A percentile compares a stretch with the other conserved stretches of the same genome.
Conservation (phyloP, 2,329 filamentous ascomycete species). For the Fusarium euwallaceae region DNA sequence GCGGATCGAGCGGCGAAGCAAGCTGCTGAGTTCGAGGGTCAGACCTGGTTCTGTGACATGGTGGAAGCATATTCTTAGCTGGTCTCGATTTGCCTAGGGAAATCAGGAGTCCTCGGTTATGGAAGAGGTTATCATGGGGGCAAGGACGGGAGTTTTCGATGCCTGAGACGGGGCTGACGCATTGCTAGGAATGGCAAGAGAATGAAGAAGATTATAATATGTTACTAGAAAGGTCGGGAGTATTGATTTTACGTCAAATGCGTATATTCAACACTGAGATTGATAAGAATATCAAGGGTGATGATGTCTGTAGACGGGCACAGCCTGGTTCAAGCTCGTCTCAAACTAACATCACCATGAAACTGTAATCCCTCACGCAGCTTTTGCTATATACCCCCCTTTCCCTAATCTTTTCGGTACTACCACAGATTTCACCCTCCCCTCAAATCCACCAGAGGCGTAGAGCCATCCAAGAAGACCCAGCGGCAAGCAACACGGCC, state of each 20-base stretch:
- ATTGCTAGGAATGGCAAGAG: neutral
- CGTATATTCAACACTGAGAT: neutral
- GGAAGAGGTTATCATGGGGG: neutral
- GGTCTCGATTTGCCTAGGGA: neutral
- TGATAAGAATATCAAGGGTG: neutral
- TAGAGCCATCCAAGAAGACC: neutral
- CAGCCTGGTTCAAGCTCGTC: too few relatives aligned
- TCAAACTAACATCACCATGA: neutral
- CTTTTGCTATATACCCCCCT: neutral
- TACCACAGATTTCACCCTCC: too few relatives aligned
- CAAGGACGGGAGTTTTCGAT: neutral
- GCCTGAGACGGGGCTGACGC: neutral
- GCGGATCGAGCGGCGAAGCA: conserved; percentile 48
- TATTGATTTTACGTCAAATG: neutral
- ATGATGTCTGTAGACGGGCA: too few relatives aligned
- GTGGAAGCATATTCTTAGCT: neutral
- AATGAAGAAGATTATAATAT: too few relatives aligned
- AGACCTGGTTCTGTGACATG: neutral
- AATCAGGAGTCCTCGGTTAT: neutral
- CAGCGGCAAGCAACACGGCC: neutral
- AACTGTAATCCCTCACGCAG: neutral
- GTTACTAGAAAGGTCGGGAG: neutral
- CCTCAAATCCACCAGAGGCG: neutral
- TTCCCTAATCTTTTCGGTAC: neutral
- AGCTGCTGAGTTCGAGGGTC: conserved; percentile 36